Percentiles rank a stretch among this genome's conserved stretches.
Conservation (phyloP, 257 asterid genomes). For the Solanum medicagineum region DNA sequence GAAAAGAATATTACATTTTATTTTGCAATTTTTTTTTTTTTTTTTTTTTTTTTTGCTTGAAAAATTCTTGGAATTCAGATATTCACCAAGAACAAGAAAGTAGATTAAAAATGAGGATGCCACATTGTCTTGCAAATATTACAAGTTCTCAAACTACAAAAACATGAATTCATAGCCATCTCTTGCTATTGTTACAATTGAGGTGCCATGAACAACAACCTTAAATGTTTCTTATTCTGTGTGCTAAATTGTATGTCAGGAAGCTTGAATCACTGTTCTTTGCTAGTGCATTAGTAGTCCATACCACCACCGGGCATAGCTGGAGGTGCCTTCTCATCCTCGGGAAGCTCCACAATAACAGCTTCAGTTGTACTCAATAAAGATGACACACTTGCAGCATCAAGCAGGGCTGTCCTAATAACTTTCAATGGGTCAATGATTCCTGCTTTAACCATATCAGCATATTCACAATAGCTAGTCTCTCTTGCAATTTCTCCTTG, state of each 20-base stretch:
- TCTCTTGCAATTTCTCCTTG: slow-evolving; percentile 56
- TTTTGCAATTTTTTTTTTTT: neutral
- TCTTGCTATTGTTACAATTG: neutral
- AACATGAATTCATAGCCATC: neutral
- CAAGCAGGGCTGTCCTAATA: slow-evolving; percentile 48
- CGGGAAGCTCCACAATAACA: slow-evolving; percentile 34
- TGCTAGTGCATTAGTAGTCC: slow-evolving; percentile 5
- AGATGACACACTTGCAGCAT: slow-evolving; percentile 50
- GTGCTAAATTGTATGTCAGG: neutral
- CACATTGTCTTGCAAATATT: neutral
- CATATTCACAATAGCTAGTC: slow-evolving; percentile 52
- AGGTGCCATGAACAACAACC: neutral
- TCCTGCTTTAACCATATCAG: slow-evolving; percentile 46
- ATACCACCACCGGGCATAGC: slow-evolving; percentile 23
- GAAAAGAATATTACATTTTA: neutral
- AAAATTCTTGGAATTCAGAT: neutral
- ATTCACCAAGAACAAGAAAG: neutral
- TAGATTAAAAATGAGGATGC: neutral
- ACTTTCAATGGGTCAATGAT: slow-evolving; percentile 60
- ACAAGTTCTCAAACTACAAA: neutral
- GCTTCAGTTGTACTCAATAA: slow-evolving; percentile 47
- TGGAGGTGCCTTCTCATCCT: slow-evolving; percentile 25
- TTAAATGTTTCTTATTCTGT: neutral
- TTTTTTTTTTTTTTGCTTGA: no score
- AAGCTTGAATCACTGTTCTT: neutral